Base-by-base conservation (phyloP, 225 moss, liverwort and hornwort genomes). In the Rhytidiadelphus loreus region DNA sequence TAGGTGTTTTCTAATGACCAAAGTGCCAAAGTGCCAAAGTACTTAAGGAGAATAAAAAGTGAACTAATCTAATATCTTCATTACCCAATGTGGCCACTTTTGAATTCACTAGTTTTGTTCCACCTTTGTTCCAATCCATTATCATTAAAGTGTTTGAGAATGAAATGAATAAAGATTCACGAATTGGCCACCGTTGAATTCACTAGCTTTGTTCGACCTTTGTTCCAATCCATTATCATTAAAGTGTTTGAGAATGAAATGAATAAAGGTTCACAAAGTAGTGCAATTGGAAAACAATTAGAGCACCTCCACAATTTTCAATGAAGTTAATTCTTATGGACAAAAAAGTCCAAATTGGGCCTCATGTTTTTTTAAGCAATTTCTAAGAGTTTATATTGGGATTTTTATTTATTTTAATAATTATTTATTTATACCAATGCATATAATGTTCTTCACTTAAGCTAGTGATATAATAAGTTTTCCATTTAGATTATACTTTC, bases 1-100 rank as follows among this genome's bases (percentile, higher is more conserved):
- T 44, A 2, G 3, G 3, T 44, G 10, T 44, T 44, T 43, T 44
- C 3, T 44, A 44, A 28, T 43, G 16, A 9, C 0, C 0, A 0
- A 3, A 1, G 6, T 44, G n/a, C n/a, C n/a, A n/a, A n/a, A n/a
- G n/a, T n/a, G 6, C 28, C 6, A 30, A 73, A 73, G 46, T 30
- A 11, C 4, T 73, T 7, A 19, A 7, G 0, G 7, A 46, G 30
- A 30, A 30, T 11, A 52, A 76, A 52, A 22, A 8, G 22, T 52
- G 13, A 50, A 32, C 19, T 48, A 19, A 12, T 4, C 4, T 21
- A 32, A 32, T 7, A 75, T 11, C 21, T 4, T 32, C 19, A 21
- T 33, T 5, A 33, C 2, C 21, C 13, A 77, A 33, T 24, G 10
- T 77, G 2, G 9, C 16, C 10, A 77, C 16, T 25, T 53, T 24